Evolutionary conservation across 192 early-diverging fungal species (phyloP).

Genomic region (Gigaspora rosea): DNA sequence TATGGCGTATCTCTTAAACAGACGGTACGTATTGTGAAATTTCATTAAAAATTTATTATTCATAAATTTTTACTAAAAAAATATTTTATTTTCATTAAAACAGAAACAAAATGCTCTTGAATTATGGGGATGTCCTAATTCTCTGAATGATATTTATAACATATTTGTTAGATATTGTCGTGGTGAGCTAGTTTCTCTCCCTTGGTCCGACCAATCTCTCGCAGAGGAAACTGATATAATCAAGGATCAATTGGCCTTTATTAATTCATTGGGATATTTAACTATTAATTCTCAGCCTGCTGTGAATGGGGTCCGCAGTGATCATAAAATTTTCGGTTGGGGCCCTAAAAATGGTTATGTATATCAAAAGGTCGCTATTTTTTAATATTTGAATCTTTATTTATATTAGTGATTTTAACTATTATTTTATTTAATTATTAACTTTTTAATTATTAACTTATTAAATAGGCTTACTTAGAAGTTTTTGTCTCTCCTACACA

Average conservation of each 20-base stretch:
- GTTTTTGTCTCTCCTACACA: conserved; percentile 79
- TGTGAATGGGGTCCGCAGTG: conserved; percentile 81
- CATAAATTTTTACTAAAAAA: not conserved
- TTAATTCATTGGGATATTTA: conserved; percentile 82
- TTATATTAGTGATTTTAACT: too few relatives aligned
- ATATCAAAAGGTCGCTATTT: conserved; percentile 77
- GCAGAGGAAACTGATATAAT: conserved; percentile 76
- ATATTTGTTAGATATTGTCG: conserved; percentile 86
- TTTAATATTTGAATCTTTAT: too few relatives aligned
- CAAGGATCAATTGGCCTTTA: conserved; percentile 61
- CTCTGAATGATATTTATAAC: conserved; percentile 64
- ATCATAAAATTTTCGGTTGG: conserved; percentile 86
- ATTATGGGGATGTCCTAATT: conserved; percentile 79
- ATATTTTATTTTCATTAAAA: conserved; percentile 48
- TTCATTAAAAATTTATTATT: conserved; percentile 25
- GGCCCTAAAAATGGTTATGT: conserved; percentile 95
- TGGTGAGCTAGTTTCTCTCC: conserved; percentile 77
- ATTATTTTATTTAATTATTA: not conserved
- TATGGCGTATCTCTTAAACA: conserved; percentile 74
- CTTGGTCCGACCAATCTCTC: conserved; percentile 85
- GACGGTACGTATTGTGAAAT: conserved; percentile 45
- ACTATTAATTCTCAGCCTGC: conserved; percentile 97
- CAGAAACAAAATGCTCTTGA: conserved; percentile 59
- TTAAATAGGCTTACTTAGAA: conserved; percentile 82
- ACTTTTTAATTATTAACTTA: not conserved